phyloP scores from a whole-genome alignment of 345 rosid species.

The Ceriops zippeliana region DNA sequence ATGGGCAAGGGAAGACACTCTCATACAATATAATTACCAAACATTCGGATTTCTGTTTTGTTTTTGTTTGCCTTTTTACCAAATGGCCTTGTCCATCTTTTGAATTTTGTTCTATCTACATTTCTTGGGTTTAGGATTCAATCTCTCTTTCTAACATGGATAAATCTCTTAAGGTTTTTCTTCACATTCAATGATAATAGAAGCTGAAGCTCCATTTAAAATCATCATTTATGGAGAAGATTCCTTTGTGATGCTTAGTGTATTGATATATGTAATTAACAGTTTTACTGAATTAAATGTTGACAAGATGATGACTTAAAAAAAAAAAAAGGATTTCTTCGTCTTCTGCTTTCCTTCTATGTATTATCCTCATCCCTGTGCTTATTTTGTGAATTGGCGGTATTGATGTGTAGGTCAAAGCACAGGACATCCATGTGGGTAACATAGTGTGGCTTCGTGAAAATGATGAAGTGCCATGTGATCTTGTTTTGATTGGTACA shows the following conservation, averaged over 20 bases:
- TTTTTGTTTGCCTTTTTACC: too few species aligned
- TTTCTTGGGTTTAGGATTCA: too few species aligned
- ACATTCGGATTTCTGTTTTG: too few species aligned
- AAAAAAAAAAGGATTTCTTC: neutral
- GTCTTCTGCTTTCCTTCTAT: neutral
- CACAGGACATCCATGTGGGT: conserved; percentile 85
- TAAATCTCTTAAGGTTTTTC: too few species aligned
- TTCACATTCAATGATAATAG: neutral
- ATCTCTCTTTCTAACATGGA: too few species aligned
- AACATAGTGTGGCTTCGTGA: conserved; percentile 97
- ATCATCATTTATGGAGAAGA: neutral
- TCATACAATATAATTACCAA: too few species aligned
- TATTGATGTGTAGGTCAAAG: conserved; percentile 58
- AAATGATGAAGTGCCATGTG: conserved; percentile 99
- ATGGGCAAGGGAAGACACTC: too few species aligned
- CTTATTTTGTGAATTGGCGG: conserved; percentile 5
- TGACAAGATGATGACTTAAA: too few species aligned
- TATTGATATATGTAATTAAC: too few species aligned
- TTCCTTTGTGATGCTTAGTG: neutral
- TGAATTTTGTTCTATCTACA: too few species aligned
- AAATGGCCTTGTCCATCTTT: too few species aligned
- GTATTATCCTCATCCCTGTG: neutral
- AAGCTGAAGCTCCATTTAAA: neutral
- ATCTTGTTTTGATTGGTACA: conserved; percentile 90
- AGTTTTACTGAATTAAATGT: too few species aligned